Evolutionary conservation across 2,329 filamentous ascomycete species (phyloP).

Genomic region (Aspergillus sp.): DNA sequence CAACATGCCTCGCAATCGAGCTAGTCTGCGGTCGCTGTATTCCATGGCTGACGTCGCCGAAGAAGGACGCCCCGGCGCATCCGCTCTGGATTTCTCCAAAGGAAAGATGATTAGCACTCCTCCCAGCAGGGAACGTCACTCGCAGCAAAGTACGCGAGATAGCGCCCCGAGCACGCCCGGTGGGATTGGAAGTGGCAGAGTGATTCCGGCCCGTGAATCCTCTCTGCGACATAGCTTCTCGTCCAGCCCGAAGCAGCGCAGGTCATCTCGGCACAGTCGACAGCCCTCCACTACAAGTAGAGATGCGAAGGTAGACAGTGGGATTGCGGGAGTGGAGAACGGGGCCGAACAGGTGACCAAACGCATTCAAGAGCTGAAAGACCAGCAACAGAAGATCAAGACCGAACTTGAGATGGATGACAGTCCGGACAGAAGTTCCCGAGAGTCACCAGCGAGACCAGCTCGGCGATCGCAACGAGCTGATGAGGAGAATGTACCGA

Average conservation of each 20-base stretch:
- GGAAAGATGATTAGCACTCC: slow-evolving; percentile 19
- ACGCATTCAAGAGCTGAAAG: slow-evolving; percentile 56
- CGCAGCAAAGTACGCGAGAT: slow-evolving; percentile 25
- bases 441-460: slow-evolving; percentile 11
- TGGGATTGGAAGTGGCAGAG: slow-evolving; percentile 46
- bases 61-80: slow-evolving; percentile 25
- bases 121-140: slow-evolving; percentile 35
- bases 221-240: slow-evolving; percentile 59
- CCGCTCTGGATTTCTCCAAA: slow-evolving; percentile 18
- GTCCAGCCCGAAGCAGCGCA: slow-evolving; percentile 51
- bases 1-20: slow-evolving; percentile 33
- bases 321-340: slow-evolving; percentile 34
- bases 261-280: slow-evolving; percentile 47
- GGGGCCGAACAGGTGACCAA: slow-evolving; percentile 57
- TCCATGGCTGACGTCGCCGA: slow-evolving; percentile 45
- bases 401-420: slow-evolving; percentile 44
- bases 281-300: slow-evolving; percentile 37
- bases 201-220: slow-evolving; percentile 66
- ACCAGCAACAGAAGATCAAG: slow-evolving; percentile 56
- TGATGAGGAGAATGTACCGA: neutral
- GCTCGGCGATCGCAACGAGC: slow-evolving; percentile 12
- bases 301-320: slow-evolving; percentile 39
- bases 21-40: slow-evolving; percentile 39
- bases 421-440: slow-evolving; percentile 25
- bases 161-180: slow-evolving; percentile 28